These are phyloP conservation scores for Umbelopsis sp. DNA, from an alignment of 192 early-diverging fungal species.

Conservation along the genomic window DNA sequence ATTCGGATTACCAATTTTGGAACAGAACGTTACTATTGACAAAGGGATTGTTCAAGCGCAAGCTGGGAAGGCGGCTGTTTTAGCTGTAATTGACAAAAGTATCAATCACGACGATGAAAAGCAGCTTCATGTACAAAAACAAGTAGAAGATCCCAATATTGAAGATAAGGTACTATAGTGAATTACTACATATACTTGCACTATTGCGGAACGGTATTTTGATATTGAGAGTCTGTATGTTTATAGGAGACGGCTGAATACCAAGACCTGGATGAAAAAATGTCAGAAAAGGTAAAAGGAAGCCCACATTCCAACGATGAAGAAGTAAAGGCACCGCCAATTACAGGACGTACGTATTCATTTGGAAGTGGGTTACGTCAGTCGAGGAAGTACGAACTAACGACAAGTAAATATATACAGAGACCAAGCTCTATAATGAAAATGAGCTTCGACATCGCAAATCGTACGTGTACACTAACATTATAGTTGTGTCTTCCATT, in stretches of 20 bases:
- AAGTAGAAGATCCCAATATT: not conserved
- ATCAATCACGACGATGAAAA: slow-evolving; percentile 4
- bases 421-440: not conserved
- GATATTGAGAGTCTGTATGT: not conserved
- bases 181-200: not conserved
- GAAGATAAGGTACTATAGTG: not conserved
- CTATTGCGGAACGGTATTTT: not conserved
- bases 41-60: slow-evolving; percentile 22
- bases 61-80: not conserved
- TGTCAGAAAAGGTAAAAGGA: not conserved
- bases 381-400: not conserved
- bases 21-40: slow-evolving; percentile 24
- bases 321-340: not conserved
- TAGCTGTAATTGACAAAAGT: not conserved
- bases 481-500: no score
- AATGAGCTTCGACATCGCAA: not conserved
- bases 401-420: not conserved
- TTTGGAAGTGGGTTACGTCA: not conserved
- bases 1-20: not conserved
- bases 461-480: not conserved
- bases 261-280: not conserved
- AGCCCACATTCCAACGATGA: not conserved
- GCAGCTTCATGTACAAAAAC: not conserved
- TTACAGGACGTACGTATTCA: not conserved
- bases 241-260: not conserved